phyloP scores from a whole-genome alignment of 768 basidiomycete genomes.

The Coprinopsis sp. region DNA sequence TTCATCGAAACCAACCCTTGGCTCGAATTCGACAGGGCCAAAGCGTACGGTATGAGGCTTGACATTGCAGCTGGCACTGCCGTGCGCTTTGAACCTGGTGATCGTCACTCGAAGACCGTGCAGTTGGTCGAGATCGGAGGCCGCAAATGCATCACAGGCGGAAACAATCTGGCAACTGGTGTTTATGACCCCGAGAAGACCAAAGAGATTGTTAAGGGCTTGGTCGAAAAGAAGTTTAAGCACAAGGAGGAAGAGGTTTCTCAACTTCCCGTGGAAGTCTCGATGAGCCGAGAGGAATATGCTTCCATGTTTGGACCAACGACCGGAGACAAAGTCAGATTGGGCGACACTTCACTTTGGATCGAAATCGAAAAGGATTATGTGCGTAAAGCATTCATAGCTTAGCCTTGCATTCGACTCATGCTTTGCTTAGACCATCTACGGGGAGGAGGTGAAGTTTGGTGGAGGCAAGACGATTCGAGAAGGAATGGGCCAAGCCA shows the following conservation, averaged over 20 bases:
- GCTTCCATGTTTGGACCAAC: conserved; percentile 96
- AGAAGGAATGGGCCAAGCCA: conserved; percentile 95
- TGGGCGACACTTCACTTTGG: conserved; percentile 91
- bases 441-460: conserved; percentile 98
- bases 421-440: conserved; percentile 52
- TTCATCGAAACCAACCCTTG: conserved; percentile 86
- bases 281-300: conserved; percentile 68
- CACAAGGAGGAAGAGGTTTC: conserved; percentile 62
- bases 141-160: conserved; percentile 64
- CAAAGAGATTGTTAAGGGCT: conserved; percentile 40
- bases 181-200: conserved; percentile 39
- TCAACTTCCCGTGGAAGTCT: conserved; percentile 46
- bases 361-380: conserved; percentile 87
- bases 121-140: conserved; percentile 79
- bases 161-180: conserved; percentile 67
- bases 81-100: conserved; percentile 94
- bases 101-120: conserved; percentile 63
- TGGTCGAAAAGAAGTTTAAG: conserved; percentile 62
- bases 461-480: conserved; percentile 95
- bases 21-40: conserved; percentile 76
- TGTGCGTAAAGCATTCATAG: conserved; percentile 37
- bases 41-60: conserved; percentile 79
- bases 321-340: conserved; percentile 77
- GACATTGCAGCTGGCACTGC: conserved; percentile 95
- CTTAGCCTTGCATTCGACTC: neutral